A percentile compares a stretch with the other conserved stretches of the same genome.
Evolutionary conservation across 2,329 filamentous ascomycete species (phyloP).

Genomic region (Daldinia sp.): DNA sequence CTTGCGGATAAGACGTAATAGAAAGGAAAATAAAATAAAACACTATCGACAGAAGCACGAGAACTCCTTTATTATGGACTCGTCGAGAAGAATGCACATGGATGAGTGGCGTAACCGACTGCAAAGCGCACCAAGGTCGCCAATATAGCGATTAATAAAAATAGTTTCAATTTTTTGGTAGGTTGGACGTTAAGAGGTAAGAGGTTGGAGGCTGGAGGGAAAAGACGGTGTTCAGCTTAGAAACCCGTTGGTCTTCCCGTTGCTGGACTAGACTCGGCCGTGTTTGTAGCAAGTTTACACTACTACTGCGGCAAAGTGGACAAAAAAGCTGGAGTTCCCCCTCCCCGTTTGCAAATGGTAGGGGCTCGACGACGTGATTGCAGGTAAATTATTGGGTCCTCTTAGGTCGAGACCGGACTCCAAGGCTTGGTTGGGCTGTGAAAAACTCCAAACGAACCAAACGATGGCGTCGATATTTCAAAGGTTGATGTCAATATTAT

Average conservation of each 20-base stretch:
- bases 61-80: constrained; percentile 19
- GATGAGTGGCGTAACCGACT: constrained; percentile 30
- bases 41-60: constrained; percentile 24
- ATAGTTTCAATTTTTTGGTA: constrained; percentile 12
- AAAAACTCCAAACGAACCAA: constrained; percentile 13
- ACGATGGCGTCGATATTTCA: constrained; percentile 38
- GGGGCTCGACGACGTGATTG: constrained; percentile 37
- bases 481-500: constrained; percentile 37
- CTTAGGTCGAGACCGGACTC: constrained; percentile 37
- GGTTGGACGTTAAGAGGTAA: constrained; percentile 14
- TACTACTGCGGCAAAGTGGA: constrained; percentile 27
- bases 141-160: constrained; percentile 38
- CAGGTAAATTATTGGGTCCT: constrained; percentile 36
- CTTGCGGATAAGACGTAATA: constrained; percentile 6
- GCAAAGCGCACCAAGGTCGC: constrained; percentile 22
- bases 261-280: constrained; percentile 37
- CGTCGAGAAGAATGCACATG: constrained; percentile 9
- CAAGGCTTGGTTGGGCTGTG: constrained; percentile 19
- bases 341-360: constrained; percentile 35
- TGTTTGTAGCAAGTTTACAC: constrained; percentile 27
- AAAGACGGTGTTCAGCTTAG: constrained; percentile 20
- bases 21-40: neutral
- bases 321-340: constrained; percentile 18
- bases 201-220: constrained; percentile 4
- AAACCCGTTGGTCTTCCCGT: constrained; percentile 33